Base-by-base conservation (phyloP, 2,329 filamentous ascomycete species). In the Aspergillus spinulosporus region DNA sequence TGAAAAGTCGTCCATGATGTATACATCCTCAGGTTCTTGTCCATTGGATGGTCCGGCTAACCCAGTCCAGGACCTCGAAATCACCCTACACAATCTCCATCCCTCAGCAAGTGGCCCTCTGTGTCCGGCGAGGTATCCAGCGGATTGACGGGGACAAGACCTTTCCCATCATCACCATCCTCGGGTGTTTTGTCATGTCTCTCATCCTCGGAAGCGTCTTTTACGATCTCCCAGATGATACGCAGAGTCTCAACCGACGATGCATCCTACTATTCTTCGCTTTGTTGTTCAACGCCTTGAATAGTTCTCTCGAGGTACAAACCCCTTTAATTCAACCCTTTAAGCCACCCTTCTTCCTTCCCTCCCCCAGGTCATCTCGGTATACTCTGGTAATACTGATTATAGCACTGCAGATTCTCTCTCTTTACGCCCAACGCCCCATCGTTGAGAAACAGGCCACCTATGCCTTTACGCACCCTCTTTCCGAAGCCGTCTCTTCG, bases 71-170 rank as follows among this genome's bases (percentile, higher is more conserved):
- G 39, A 55, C 46, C 3, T 68, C 79, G 42, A 84, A 84, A 69
- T 94, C 89, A 0, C 90, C 92, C 0, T 96, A 87, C 71, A 95
- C 90, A 0, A 78, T 96, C 15, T 92, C 89, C 0, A 90, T 86
- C 63, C 46, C 56, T 4, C 85, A 91, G 71, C 92, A 96, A 70
- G 73, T 95, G 57, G 69, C 80, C 56, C 83, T 96, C 4, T 95
- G 90, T 69, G 76, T 94, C 34, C 87, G 85, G 80, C 86, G 92
- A 66, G 90, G 89, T 4, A 92, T 86, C 76, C 82, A 84, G 66
- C 84, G 91, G 46, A 78, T 96, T 7, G 79, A 77, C 40, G 88
- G 87, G 46, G 91, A 96, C 66, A 86, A 88, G 11, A 86, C 82
- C 62, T 75, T 93, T 59, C 88, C 88, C 0, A 61, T 91, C 14